Evolutionary conservation across 176 grass and related monocot species (phyloP).

Genomic region (Avena eriantha): DNA sequence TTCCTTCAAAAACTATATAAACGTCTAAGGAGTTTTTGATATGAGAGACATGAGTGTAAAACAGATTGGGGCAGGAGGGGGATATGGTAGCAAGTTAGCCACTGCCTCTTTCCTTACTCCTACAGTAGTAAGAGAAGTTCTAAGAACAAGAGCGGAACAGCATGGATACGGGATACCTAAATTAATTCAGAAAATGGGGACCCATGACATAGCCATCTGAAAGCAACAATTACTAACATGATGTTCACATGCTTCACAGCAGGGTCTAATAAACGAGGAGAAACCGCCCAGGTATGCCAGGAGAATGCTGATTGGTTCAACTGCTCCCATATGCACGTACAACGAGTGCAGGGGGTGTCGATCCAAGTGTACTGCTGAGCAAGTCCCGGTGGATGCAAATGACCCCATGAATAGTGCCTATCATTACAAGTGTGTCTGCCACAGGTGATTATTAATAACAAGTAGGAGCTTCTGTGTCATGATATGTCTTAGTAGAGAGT

Average conservation of each 20-base stretch:
- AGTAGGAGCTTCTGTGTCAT: constrained; percentile 43
- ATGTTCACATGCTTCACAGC: constrained; percentile 36
- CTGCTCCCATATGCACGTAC: constrained; percentile 80
- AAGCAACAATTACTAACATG: constrained; percentile 46
- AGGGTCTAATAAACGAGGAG: constrained; percentile 52
- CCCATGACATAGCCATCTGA: constrained; percentile 28
- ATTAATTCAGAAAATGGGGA: constrained; percentile 15
- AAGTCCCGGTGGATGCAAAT: constrained; percentile 84
- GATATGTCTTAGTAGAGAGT: constrained; percentile 40
- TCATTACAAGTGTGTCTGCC: constrained; percentile 93
- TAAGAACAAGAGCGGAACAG: constrained; percentile 18
- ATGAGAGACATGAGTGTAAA: neutral
- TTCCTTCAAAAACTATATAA: constrained; percentile 24
- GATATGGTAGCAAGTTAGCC: constrained; percentile 20
- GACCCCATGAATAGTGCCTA: constrained; percentile 97
- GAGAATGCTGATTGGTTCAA: constrained; percentile 83
- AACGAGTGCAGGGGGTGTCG: constrained; percentile 91
- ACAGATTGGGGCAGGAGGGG: neutral
- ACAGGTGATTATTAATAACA: constrained; percentile 67
- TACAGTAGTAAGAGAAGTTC: constrained; percentile 27
- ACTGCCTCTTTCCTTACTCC: neutral
- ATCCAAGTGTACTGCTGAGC: constrained; percentile 88
- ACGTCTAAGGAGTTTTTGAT: constrained; percentile 14
- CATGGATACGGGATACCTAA: constrained; percentile 24
- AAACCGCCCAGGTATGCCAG: constrained; percentile 45